Evolutionary conservation across 768 basidiomycete species (phyloP).

Genomic region (Lyophyllum decastes): DNA sequence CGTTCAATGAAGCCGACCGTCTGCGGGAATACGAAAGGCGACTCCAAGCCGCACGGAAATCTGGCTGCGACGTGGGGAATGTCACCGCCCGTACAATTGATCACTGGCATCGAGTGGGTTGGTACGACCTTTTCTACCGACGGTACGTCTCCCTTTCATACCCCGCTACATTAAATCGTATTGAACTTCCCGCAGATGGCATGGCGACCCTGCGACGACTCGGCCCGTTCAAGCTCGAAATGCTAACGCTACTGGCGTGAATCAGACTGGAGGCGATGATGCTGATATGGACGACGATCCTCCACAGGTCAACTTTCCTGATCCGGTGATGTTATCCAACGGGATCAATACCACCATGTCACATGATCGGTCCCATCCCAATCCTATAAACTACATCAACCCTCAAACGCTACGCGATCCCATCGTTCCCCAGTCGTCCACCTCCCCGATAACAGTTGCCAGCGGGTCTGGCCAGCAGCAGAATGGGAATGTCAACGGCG

Average conservation of each 20-base stretch:
- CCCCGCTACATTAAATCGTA: conserved; percentile 8
- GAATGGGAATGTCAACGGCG: conserved; percentile 10
- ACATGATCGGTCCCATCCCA: conserved; percentile 34
- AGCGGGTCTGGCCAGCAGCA: conserved; percentile 17
- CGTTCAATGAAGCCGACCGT: conserved; percentile 61
- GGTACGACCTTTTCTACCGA: conserved; percentile 74
- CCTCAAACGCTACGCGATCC: conserved; percentile 42
- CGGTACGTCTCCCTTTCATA: conserved; percentile 41
- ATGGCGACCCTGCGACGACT: conserved; percentile 63
- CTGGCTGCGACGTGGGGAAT: conserved; percentile 71
- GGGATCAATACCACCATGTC: conserved; percentile 28
- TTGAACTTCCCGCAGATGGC: conserved; percentile 47
- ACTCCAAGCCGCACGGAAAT: conserved; percentile 63
- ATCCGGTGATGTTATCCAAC: conserved; percentile 32
- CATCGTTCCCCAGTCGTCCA: conserved; percentile 21
- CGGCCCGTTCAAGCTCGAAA: conserved; percentile 44
- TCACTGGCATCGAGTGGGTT: conserved; percentile 77
- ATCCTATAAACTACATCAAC: conserved; percentile 31
- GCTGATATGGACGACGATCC: conserved; percentile 55
- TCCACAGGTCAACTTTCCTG: conserved; percentile 42
- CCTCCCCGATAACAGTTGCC: conserved; percentile 24
- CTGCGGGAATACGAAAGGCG: conserved; percentile 74
- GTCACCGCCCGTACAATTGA: conserved; percentile 74
- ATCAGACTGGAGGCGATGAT: conserved; percentile 39
- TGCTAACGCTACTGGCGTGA: conserved; percentile 28